Conservation (phyloP, 2,329 filamentous ascomycete species). For the Microdochium paspali region DNA sequence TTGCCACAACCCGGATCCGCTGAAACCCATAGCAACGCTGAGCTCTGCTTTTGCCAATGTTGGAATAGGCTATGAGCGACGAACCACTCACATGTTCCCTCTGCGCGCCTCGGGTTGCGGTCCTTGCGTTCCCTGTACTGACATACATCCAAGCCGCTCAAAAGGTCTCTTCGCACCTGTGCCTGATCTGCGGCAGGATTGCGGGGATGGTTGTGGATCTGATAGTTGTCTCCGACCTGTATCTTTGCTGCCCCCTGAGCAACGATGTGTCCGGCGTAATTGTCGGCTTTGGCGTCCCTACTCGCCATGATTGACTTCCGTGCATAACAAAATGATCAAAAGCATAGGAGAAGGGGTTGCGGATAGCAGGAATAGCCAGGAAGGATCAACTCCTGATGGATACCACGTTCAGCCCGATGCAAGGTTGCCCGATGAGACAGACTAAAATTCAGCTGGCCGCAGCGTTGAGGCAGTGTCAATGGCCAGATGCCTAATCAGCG, state of each 20-base stretch:
- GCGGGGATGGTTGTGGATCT: constrained; percentile 1
- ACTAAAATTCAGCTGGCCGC: no score
- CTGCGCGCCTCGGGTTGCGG: constrained; percentile 6
- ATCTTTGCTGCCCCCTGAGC: neutral
- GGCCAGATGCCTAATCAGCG: no score
- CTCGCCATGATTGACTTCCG: no score
- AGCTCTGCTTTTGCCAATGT: neutral
- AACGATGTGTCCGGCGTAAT: neutral
- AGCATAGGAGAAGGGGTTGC: no score
- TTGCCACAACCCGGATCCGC: constrained; percentile 34
- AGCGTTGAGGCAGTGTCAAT: no score
- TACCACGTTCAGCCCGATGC: no score
- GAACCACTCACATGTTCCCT: constrained; percentile 10
- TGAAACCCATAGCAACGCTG: constrained; percentile 12
- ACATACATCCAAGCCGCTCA: constrained; percentile 1
- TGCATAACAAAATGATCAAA: no score
- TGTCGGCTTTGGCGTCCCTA: no score
- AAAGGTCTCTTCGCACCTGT: constrained; percentile 1
- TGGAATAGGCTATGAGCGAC: constrained; percentile 5
- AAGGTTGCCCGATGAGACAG: no score
- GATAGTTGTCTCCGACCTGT: neutral
- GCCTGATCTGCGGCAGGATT: neutral
- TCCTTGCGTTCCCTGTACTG: constrained; percentile 9
- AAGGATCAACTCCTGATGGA: no score
- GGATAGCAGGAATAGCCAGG: no score